Conservation (phyloP, 768 basidiomycete species). For the Tephrocybe sp. region DNA sequence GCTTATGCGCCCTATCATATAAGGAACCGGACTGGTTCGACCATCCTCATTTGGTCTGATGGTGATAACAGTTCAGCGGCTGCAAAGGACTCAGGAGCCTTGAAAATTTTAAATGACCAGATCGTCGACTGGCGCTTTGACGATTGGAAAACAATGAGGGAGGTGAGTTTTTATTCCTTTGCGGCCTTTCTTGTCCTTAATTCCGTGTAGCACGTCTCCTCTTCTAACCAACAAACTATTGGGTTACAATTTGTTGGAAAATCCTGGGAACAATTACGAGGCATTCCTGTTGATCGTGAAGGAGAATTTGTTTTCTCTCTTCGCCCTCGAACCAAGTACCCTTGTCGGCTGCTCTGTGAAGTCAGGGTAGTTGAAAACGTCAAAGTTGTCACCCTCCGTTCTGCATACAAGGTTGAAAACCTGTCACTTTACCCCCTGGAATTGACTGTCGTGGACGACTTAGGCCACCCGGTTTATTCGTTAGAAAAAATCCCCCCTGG, state of each 20-base stretch:
- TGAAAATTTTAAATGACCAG: constrained; percentile 70
- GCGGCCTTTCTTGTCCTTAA: not conserved
- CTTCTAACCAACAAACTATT: constrained; percentile 78
- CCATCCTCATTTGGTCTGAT: constrained; percentile 85
- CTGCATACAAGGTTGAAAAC: constrained; percentile 91
- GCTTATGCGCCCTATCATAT: constrained; percentile 93
- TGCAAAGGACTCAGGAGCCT: constrained; percentile 44
- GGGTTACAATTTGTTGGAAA: constrained; percentile 83
- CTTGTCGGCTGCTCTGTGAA: constrained; percentile 83
- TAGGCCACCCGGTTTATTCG: constrained; percentile 76
- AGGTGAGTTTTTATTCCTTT: constrained; percentile 45
- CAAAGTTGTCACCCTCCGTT: constrained; percentile 91
- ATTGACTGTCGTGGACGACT: constrained; percentile 82
- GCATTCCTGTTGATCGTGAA: constrained; percentile 90
- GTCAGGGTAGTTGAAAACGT: constrained; percentile 88
- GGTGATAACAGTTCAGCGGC: constrained; percentile 46
- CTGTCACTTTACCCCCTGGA: constrained; percentile 90
- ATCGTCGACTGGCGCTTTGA: constrained; percentile 95
- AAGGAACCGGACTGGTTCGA: constrained; percentile 85
- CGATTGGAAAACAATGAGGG: constrained; percentile 91
- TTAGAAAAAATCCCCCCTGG: constrained; percentile 91
- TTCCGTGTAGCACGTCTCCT: constrained; percentile 51
- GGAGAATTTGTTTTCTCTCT: constrained; percentile 88
- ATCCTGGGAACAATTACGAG: constrained; percentile 84
- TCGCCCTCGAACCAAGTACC: constrained; percentile 74